These are phyloP conservation scores for Irpex sp. DNA, from an alignment of 1,284 basidiomycete genomes.

Conservation along the genomic window DNA sequence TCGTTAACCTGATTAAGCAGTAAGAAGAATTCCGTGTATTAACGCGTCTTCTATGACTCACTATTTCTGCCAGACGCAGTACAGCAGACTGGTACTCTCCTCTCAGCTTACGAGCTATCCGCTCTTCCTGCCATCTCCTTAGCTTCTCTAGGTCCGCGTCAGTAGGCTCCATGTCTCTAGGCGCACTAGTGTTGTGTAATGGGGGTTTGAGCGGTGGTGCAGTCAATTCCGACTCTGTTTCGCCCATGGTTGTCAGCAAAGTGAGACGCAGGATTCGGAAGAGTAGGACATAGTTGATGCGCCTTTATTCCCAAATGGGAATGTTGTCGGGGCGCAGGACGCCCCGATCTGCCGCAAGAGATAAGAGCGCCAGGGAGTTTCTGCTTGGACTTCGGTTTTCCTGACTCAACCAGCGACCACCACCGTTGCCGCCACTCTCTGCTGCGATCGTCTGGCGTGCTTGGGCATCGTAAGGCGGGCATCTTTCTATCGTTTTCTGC, in stretches of 20 bases:
- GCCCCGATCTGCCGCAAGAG: neutral
- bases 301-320: neutral
- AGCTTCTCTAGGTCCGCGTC: constrained; percentile 59
- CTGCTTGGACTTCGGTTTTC: constrained; percentile 1
- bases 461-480: neutral
- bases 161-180: constrained; percentile 61
- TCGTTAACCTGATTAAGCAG: constrained; percentile 75
- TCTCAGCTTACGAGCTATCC: constrained; percentile 70
- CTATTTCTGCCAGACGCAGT: constrained; percentile 75
- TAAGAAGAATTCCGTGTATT: constrained; percentile 32
- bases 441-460: neutral
- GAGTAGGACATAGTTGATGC: constrained; percentile 4
- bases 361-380: neutral
- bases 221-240: constrained; percentile 33
- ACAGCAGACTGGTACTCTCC: constrained; percentile 86
- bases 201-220: constrained; percentile 53
- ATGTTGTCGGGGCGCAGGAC: neutral
- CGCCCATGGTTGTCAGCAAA: constrained; percentile 11
- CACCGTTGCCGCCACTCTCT: neutral
- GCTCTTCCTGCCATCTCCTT: constrained; percentile 74
- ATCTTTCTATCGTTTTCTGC: neutral
- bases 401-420: constrained; percentile 1
- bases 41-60: constrained; percentile 43
- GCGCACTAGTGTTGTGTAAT: constrained; percentile 59
- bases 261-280: too few species aligned